Evolutionary conservation across 495 filamentous ascomycete species (phyloP).

Genomic region (Trichoderma asperelloides): DNA sequence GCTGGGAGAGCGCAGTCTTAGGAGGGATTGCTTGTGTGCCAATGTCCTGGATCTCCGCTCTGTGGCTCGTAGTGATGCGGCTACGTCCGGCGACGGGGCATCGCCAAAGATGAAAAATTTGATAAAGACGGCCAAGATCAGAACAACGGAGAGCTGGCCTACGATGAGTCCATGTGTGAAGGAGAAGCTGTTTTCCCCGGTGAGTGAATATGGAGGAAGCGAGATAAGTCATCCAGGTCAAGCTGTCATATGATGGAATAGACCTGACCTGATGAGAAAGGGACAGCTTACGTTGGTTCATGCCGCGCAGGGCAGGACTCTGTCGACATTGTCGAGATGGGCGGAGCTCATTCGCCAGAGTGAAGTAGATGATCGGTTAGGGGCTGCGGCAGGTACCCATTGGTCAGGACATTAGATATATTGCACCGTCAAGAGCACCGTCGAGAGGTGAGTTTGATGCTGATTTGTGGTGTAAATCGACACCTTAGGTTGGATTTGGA

Average conservation of each 20-base stretch:
- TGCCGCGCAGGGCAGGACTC: slow-evolving; percentile 35
- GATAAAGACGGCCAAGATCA: slow-evolving; percentile 89
- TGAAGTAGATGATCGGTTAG: neutral
- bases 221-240: neutral
- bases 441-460: neutral
- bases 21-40: slow-evolving; percentile 60
- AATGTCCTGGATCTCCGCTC: slow-evolving; percentile 56
- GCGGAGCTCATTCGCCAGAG: neutral
- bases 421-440: neutral
- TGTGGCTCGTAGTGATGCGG: slow-evolving; percentile 56
- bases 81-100: slow-evolving; percentile 69
- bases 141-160: slow-evolving; percentile 83
- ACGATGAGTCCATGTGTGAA: slow-evolving; percentile 91
- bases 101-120: slow-evolving; percentile 99
- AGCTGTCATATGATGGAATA: neutral
- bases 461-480: neutral
- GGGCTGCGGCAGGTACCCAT: neutral
- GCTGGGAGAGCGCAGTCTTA: slow-evolving; percentile 40
- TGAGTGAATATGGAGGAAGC: neutral
- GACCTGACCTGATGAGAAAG: neutral
- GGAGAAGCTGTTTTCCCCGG: slow-evolving; percentile 49
- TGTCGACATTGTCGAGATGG: slow-evolving; percentile 18
- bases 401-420: neutral
- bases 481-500: neutral
- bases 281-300: slow-evolving; percentile 35